Base-by-base conservation (phyloP, 257 asterid species). In the Prunella vulgaris region DNA sequence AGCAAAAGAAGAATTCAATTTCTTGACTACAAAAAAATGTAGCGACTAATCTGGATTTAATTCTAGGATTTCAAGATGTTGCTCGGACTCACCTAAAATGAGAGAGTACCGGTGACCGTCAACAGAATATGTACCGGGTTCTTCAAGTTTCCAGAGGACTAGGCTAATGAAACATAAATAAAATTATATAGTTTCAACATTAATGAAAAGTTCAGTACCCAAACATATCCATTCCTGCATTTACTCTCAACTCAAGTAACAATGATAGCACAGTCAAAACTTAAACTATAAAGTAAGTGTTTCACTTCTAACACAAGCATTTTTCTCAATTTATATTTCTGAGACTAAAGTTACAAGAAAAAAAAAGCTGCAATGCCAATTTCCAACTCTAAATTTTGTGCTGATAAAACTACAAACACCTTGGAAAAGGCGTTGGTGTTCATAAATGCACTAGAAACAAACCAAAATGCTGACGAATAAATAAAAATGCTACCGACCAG, bases 181-280 rank as follows among this genome's bases (percentile, higher is more conserved):
- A n/a, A n/a, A n/a, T n/a, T n/a, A n/a, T n/a, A n/a, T n/a, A n/a
- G n/a, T n/a, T n/a, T n/a, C n/a, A n/a, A n/a, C n/a, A n/a, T n/a
- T 10, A 64, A 65, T 14, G 42, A 48, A 60, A 59, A 33, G 27
- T 48, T 52, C 18, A 32, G 37, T 48, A 22, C 40, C 53, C 12
- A 48, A 53, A 40, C 14, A 58, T n/a, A n/a, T 15, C 24, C 27
- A 65, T 53, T 35, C 59, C 75, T 54, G 60, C 52, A 73, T 38
- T 56, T 35, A 56, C 59, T 25, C n/a, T n/a, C n/a, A n/a, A 30
- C 66, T 38, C 38, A 14, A 64, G 61, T 28, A 61, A 37, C 22
- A 38, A 58, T 7, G 28, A 21, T 30, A 12, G 56, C 49, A 74
- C 30, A 57, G 27, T 49, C 70, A 42, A 35, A 17, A 64, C 25